phyloP scores from a whole-genome alignment of 2,329 filamentous ascomycete species.

The Aspergillus sp. region DNA sequence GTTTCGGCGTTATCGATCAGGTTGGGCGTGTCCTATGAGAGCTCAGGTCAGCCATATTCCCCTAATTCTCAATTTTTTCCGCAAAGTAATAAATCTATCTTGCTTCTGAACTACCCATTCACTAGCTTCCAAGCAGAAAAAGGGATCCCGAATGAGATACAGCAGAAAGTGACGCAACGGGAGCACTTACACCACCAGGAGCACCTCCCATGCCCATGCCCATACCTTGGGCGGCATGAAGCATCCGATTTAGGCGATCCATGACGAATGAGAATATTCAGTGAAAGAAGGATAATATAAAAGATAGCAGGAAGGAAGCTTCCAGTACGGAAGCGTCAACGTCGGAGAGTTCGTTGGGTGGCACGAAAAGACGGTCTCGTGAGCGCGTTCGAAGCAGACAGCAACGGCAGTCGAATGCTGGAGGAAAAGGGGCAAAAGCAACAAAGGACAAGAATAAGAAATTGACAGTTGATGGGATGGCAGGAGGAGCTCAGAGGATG shows the following conservation, averaged over 20 bases:
- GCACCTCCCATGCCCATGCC: conserved; percentile 33
- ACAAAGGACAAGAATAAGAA: conserved; percentile 4
- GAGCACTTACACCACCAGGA: conserved; percentile 34
- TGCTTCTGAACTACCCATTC: background rate
- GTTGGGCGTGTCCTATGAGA: conserved; percentile 69
- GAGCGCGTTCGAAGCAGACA: background rate
- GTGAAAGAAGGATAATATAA: conserved; percentile 8
- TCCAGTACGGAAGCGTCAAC: conserved; percentile 22
- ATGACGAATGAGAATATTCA: conserved; percentile 46
- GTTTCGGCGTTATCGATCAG: conserved; percentile 99
- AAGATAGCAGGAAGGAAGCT: conserved; percentile 18
- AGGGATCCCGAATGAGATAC: background rate
- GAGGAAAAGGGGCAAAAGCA: conserved; percentile 2
- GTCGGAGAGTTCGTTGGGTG: background rate
- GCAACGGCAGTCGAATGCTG: background rate
- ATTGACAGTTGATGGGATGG: conserved; percentile 3
- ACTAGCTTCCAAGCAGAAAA: background rate
- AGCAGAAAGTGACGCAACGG: conserved; percentile 3
- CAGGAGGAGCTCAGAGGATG: conserved; percentile 7
- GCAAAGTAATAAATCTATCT: background rate
- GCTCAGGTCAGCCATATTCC: conserved; percentile 5
- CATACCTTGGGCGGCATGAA: conserved; percentile 64
- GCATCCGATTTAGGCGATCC: conserved; percentile 88
- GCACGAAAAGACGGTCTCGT: background rate
- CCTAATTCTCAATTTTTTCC: background rate